Percentiles rank a stretch among this genome's conserved stretches.
Conservation (phyloP, 2,329 filamentous ascomycete genomes). For the Pseudohalonectria lignicola region DNA sequence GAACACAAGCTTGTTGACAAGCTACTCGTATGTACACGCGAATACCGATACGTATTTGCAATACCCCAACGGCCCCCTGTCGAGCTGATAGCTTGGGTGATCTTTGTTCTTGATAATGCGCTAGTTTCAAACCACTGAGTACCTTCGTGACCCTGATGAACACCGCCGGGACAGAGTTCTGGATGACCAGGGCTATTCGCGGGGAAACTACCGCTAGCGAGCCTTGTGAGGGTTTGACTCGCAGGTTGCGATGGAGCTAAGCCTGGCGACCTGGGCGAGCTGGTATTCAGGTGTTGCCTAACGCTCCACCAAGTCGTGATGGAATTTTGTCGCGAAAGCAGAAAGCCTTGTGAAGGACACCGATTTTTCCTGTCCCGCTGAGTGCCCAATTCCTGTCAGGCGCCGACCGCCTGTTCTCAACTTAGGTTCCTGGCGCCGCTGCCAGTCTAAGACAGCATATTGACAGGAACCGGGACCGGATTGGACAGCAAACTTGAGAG, state of each 20-base stretch:
- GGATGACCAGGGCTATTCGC: not conserved
- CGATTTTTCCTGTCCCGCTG: not conserved
- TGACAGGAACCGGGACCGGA: not conserved
- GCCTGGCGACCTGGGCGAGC: not conserved
- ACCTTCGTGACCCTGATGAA: too few species aligned
- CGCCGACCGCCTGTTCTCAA: not conserved
- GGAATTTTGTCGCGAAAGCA: too few species aligned
- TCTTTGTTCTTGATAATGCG: too few species aligned
- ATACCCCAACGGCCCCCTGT: too few species aligned
- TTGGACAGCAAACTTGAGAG: not conserved
- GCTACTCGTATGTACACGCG: too few species aligned
- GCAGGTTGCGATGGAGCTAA: not conserved
- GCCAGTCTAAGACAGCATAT: not conserved
- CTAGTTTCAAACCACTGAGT: too few species aligned
- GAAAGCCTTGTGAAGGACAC: too few species aligned
- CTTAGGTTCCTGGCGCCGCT: not conserved
- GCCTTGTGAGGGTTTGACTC: not conserved
- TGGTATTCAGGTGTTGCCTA: not conserved
- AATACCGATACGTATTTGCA: too few species aligned
- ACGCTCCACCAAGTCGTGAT: too few species aligned
- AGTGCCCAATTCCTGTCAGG: not conserved
- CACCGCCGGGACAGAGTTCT: too few species aligned
- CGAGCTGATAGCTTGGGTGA: too few species aligned
- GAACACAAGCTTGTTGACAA: too few species aligned
- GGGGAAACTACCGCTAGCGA: not conserved